Evolutionary conservation across 768 basidiomycete species (phyloP), one percentile per base, ranked within the genome.

Genomic region (Russula brevipes): DNA sequence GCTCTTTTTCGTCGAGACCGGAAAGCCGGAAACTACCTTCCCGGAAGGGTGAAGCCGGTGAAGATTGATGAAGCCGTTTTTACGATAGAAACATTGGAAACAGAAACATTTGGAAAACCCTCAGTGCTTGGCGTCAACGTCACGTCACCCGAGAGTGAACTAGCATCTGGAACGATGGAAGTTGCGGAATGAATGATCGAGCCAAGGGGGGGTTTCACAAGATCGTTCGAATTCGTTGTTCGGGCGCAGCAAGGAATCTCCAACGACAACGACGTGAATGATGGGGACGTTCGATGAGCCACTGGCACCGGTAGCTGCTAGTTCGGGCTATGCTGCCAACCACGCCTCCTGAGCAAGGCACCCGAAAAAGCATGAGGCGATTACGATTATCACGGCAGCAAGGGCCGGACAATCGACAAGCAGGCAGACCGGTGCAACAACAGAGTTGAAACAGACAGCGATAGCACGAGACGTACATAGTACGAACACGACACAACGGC

Each of bases 401-500:
- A 36, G 33, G 31, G 24, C 30, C 24, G 44, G 46, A 57, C 10
- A 47, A 46, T 46, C 45, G 42, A 60, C 50, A 33, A 42, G 44
- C 46, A 31, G 30, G 19, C 33, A 42, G 24, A 46, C 56, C 16
- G 12, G 17, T 59, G 52, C 62, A 52, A 63, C 16, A 47, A 47
- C 45, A 64, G 35, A 16, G 52, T 24, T 9, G 57, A 63, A 38
- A 52, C 42, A 51, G 50, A 62, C n/a, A 50, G 44, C 53, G 57
- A 64, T 50, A 61, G 61, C 61, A 61, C 63, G 60, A 56, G 31
- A 54, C 63, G 58, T 60, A 60, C 47, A 64, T 11, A 46, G 61
- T 57, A 64, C 60, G 54, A 35, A 57, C 49, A 52, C 53, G 50
- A 46, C 61, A 30, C 41, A 16, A 54, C 38, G 44, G 41, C 12